Evolutionary conservation across 768 basidiomycete species (phyloP), one percentile per base, ranked within the genome.

Genomic region (Mycena metata): DNA sequence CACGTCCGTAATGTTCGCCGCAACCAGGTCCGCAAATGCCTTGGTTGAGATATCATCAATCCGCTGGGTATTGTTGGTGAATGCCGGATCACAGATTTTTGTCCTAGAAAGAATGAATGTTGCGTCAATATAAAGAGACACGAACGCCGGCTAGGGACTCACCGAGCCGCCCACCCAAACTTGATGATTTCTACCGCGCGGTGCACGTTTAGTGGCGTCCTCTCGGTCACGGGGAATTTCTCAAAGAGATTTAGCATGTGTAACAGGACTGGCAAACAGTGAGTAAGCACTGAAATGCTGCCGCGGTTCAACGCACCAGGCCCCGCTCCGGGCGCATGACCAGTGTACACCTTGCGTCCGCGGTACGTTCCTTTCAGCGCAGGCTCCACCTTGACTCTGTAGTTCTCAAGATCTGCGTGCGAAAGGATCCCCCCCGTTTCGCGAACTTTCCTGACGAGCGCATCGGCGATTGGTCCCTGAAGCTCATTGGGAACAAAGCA

Each of bases 171-270:
- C 74, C 87, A 87, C 8, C 86, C 87, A 73, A 84, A 98, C 76
- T 98, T 98, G 76, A 95, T 83, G 0, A 88, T 87, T 79, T 99
- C 98, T 16, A 98, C 83, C 6, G 94, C 76, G 51, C 96, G 85
- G 77, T 99, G 98, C 3, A 88, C 83, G 70, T 89, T 92, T 17
- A 95, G 76, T 0, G 84, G 83, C n/a, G 84, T 90, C 69, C 83
- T 78, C 50, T 88, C 88, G 26, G 81, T 80, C 19, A 84, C 71
- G 39, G 87, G 78, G 74, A 87, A 98, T n/a, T 86, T 84, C 75
- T 98, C 96, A 51, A 97, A 80, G 21, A 96, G 77, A 76, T 98
- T 98, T n/a, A 99, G 82, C 86, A 98, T 92, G 76, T 95, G 92
- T 45, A 98, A 80, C 46, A 99, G 81, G n/a, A 93, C 94, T 84